phyloP scores from a whole-genome alignment of 305 asterid species.

The Rubia occidens region DNA sequence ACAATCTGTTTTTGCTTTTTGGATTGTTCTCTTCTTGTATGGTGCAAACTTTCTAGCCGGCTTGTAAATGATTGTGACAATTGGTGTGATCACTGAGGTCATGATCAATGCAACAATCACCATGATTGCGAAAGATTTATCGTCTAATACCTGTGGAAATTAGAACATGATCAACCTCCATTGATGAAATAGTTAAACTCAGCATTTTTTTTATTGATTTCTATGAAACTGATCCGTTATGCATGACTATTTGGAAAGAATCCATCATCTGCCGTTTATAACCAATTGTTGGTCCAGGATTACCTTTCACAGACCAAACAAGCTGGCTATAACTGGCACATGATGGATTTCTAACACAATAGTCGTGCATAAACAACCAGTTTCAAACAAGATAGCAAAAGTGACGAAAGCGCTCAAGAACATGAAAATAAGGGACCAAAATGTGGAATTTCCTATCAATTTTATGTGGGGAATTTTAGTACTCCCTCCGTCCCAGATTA shows the following conservation, averaged over 20 bases:
- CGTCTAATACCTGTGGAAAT: slow-evolving; percentile 55
- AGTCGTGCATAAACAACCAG: background rate
- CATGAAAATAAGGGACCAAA: no score
- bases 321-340: background rate
- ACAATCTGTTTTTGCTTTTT: slow-evolving; percentile 45
- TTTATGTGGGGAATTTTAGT: no score
- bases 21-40: slow-evolving; percentile 60
- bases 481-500: no score
- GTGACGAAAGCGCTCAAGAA: no score
- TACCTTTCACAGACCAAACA: background rate
- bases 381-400: no score
- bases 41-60: slow-evolving; percentile 49
- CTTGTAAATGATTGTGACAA: slow-evolving; percentile 52
- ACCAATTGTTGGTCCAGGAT: background rate
- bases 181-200: background rate
- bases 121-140: slow-evolving; percentile 61
- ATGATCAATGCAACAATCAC: slow-evolving; percentile 56
- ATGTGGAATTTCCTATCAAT: no score
- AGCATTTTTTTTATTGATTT: background rate
- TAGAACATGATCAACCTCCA: background rate
- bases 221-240: no score
- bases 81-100: slow-evolving; percentile 57
- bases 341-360: background rate
- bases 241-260: no score
- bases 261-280: background rate